Evolutionary conservation across 2,329 filamentous ascomycete species (phyloP).

Genomic region (Aspergillus sp.): DNA sequence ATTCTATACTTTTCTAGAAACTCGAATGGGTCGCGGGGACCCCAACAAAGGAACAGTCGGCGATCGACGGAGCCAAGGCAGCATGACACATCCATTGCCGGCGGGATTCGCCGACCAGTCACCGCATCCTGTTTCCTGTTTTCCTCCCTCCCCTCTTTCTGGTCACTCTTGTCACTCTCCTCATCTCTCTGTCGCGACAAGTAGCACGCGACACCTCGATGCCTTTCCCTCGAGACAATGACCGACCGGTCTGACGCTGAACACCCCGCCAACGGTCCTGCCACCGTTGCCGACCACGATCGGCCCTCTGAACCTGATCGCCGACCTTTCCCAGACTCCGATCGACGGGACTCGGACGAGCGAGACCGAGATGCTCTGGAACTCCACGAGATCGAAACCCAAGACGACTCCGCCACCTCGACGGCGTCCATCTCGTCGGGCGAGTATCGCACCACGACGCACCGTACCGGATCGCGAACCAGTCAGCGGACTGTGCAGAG

Average conservation of each 20-base stretch:
- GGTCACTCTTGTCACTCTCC: no score
- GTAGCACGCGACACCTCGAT: neutral
- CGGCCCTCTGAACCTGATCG: neutral
- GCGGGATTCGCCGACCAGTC: neutral
- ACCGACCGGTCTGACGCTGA: neutral
- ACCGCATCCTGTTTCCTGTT: neutral
- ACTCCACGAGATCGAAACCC: slow-evolving; percentile 31
- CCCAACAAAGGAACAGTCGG: neutral
- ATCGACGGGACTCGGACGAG: slow-evolving; percentile 2
- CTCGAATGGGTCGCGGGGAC: no score
- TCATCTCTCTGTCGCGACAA: no score
- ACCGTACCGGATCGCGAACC: slow-evolving; percentile 24
- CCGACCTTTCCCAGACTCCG: neutral
- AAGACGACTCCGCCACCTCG: slow-evolving; percentile 19
- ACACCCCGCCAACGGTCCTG: neutral
- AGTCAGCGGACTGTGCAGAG: slow-evolving; percentile 10
- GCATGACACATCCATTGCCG: neutral
- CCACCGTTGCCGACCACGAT: neutral
- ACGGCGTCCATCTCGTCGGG: slow-evolving; percentile 33
- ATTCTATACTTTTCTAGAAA: no score
- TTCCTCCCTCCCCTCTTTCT: neutral
- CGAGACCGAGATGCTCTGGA: slow-evolving; percentile 25
- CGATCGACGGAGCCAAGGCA: neutral
- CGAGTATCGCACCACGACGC: slow-evolving; percentile 28
- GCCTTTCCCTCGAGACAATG: neutral